Evolutionary conservation across 2,329 filamentous ascomycete species (phyloP).

Genomic region (Fusarium veterinarium): DNA sequence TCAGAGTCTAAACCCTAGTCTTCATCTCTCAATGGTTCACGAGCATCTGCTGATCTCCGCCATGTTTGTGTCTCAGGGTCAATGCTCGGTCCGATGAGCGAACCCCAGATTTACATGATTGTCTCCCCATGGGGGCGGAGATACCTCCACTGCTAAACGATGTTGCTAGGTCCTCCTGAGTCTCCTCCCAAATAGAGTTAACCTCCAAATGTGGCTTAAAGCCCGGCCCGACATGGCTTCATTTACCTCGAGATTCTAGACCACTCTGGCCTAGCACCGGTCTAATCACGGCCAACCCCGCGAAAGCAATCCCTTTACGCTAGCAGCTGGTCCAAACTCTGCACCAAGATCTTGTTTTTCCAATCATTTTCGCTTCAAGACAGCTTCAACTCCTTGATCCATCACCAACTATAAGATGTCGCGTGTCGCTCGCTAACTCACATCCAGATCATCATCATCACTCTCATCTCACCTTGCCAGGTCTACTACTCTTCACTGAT

Average conservation of each 20-base stretch:
- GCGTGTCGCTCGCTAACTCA: not conserved
- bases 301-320: not conserved
- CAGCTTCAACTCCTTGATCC: conserved; percentile 5
- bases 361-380: not conserved
- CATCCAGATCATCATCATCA: conserved; percentile 6
- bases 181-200: not conserved
- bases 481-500: not conserved
- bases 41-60: not conserved
- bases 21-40: not conserved
- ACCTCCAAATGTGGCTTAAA: not conserved
- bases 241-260: not conserved
- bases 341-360: not conserved
- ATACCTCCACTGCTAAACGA: too few species aligned
- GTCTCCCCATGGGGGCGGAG: conserved; percentile 22
- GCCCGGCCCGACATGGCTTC: conserved; percentile 2
- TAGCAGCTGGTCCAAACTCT: not conserved
- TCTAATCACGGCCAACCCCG: conserved; percentile 17
- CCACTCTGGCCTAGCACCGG: conserved; percentile 4
- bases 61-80: not conserved
- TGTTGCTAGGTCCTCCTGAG: too few species aligned
- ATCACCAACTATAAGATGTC: conserved; percentile 15
- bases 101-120: conserved; percentile 20
- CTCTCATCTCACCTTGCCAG: not conserved
- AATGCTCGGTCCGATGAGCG: conserved; percentile 17
- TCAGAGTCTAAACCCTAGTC: not conserved